phyloP scores from a whole-genome alignment of 2,329 filamentous ascomycete species.

The Pseudogymnoascus sp. region DNA sequence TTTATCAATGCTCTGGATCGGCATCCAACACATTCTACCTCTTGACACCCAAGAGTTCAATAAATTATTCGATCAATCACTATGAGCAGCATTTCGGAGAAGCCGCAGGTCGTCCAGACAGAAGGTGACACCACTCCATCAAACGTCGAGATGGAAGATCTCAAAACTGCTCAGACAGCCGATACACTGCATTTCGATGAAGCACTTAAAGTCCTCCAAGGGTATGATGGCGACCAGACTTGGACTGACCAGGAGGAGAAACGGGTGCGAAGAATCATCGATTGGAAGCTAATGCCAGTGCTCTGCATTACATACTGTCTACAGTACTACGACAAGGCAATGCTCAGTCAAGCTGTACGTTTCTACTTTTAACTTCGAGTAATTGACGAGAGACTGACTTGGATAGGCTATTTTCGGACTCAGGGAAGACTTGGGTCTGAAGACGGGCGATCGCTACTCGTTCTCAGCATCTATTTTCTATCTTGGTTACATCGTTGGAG shows the following conservation, averaged over 20 bases:
- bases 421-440: constrained; percentile 32
- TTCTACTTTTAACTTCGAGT: neutral
- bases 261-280: constrained; percentile 33
- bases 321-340: constrained; percentile 44
- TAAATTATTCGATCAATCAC: neutral
- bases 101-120: neutral
- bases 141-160: neutral
- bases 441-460: constrained; percentile 35
- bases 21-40: neutral
- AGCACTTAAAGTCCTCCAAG: constrained; percentile 33
- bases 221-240: constrained; percentile 32
- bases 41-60: neutral
- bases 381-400: neutral
- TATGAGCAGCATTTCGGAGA: neutral
- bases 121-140: neutral
- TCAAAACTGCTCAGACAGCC: neutral
- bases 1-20: neutral
- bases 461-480: constrained; percentile 39
- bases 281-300: constrained; percentile 37
- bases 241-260: constrained; percentile 38
- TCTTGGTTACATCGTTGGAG: constrained; percentile 39
- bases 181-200: constrained; percentile 33
- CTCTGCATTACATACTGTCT: constrained; percentile 37
- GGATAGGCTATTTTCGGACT: constrained; percentile 34
- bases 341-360: constrained; percentile 42